Base-by-base conservation (phyloP, 2,329 filamentous ascomycete genomes). In the Aspergillus tanneri region DNA sequence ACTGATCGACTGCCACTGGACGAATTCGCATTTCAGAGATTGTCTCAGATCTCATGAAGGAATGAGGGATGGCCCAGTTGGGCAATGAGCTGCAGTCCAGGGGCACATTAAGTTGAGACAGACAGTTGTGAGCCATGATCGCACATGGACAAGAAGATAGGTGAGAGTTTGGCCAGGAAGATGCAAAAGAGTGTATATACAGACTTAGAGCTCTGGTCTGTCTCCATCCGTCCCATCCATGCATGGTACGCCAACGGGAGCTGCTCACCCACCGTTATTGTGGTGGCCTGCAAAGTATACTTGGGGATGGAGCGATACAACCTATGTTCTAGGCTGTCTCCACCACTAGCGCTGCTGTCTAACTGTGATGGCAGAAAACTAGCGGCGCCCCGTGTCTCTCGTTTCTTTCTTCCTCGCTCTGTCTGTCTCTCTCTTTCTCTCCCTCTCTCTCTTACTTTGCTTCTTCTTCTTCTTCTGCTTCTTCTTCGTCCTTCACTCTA, bases 371-470 rank as follows among this genome's bases (percentile, higher is more conserved):
- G 28, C 12, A 14, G 28, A 32, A 32, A n/a, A 32, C 28, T 32
- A 34, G 30, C 30, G 30, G 30, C 30, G 5, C 34, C 21, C 49
- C 48, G 14, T 44, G 21, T 44, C 30, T 46, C 47, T 47, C 21
- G 27, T 28, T 28, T 34, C 41, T 30, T 7, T 14, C 6, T 14
- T 12, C 12, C 12, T 41, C 12, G 19, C 10, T 9, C 16, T 37
- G 16, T 39, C 21, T 24, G 9, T 8, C 21, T 25, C 19, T 24
- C 19, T 40, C 37, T 14, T 5, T 40, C 21, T 46, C 40, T 51
- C 45, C 50, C 47, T 52, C 32, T 32, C 23, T 34, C 44, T 45
- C 37, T 32, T 44, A 25, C 19, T 45, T 23, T 16, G 36, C 25
- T 39, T 47, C 43, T 40, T 35, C 30, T 16, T 35, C 36, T 30